Conservation (phyloP, 257 asterid genomes). For the Nemophila menziesii region DNA sequence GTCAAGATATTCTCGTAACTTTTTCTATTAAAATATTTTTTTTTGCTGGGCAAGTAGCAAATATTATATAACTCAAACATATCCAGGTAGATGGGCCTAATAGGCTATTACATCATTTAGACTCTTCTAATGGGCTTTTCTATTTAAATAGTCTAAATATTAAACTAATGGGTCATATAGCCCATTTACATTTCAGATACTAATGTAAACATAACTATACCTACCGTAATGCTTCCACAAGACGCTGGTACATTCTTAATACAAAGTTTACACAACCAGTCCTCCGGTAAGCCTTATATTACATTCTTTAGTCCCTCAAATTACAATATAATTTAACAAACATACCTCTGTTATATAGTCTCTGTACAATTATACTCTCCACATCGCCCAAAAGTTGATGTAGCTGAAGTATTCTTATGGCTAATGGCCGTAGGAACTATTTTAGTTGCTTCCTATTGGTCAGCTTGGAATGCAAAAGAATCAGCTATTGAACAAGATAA, state of each 20-base stretch:
- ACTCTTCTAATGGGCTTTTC: too few relatives aligned
- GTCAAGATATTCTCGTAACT: constrained; percentile 98
- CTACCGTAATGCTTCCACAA: constrained; percentile 89
- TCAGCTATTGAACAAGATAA: constrained; percentile 75
- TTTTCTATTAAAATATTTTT: too few relatives aligned
- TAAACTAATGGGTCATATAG: too few relatives aligned
- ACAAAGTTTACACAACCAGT: constrained; percentile 31
- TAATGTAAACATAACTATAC: constrained; percentile 49
- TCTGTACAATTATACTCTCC: constrained; percentile 88
- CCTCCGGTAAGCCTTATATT: constrained; percentile 44
- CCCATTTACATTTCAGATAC: too few relatives aligned
- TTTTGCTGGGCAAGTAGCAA: too few relatives aligned
- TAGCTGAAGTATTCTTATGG: constrained; percentile 92
- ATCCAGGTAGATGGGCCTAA: too few relatives aligned
- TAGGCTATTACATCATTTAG: too few relatives aligned
- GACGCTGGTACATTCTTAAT: constrained; percentile 73
- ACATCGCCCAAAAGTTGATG: constrained; percentile 72
- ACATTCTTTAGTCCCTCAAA: background rate
- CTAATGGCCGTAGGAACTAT: constrained; percentile 90
- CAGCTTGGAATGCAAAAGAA: constrained; percentile 89
- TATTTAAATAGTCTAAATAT: too few relatives aligned
- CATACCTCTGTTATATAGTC: constrained; percentile 28
- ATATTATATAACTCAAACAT: too few relatives aligned
- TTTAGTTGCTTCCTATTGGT: constrained; percentile 83
- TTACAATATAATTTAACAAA: too few relatives aligned